These are phyloP conservation scores for Ophidiomyces ophidiicola DNA, from an alignment of 2,329 filamentous ascomycete genomes.

Conservation along the genomic window DNA sequence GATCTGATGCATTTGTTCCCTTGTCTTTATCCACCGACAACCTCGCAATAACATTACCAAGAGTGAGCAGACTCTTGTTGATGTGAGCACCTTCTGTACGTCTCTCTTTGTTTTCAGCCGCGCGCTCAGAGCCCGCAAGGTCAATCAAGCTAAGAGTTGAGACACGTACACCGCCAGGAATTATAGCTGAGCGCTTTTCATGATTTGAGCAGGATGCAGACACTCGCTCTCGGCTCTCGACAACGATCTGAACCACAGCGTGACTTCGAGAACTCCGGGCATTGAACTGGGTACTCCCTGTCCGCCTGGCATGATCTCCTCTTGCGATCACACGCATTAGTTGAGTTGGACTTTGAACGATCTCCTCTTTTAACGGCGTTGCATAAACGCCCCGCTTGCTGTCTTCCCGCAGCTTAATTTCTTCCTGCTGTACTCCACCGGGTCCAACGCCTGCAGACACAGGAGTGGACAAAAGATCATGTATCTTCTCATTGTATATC, in stretches of 20 bases:
- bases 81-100: conserved; percentile 93
- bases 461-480: conserved; percentile 75
- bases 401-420: conserved; percentile 95
- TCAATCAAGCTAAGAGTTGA: conserved; percentile 93
- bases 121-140: conserved; percentile 88
- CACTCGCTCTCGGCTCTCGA: conserved; percentile 83
- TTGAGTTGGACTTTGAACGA: conserved; percentile 95
- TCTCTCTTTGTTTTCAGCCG: conserved; percentile 87
- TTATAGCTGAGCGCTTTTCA: conserved; percentile 56
- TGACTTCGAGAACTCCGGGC: conserved; percentile 93
- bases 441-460: conserved; percentile 44
- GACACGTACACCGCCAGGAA: conserved; percentile 82
- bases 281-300: conserved; percentile 94
- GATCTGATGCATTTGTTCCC: conserved; percentile 60
- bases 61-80: conserved; percentile 90
- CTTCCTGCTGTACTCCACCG: conserved; percentile 49
- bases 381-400: conserved; percentile 94
- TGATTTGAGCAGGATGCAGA: conserved; percentile 40
- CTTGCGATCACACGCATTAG: conserved; percentile 86
- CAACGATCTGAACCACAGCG: conserved; percentile 95
- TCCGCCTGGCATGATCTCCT: conserved; percentile 79
- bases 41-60: conserved; percentile 88
- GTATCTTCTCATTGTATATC: conserved; percentile 97
- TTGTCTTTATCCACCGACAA: conserved; percentile 86
- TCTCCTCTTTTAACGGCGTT: conserved; percentile 91